These are phyloP conservation scores for Heritiera littoralis DNA, from an alignment of 345 rosid species.

Conservation along the genomic window DNA sequence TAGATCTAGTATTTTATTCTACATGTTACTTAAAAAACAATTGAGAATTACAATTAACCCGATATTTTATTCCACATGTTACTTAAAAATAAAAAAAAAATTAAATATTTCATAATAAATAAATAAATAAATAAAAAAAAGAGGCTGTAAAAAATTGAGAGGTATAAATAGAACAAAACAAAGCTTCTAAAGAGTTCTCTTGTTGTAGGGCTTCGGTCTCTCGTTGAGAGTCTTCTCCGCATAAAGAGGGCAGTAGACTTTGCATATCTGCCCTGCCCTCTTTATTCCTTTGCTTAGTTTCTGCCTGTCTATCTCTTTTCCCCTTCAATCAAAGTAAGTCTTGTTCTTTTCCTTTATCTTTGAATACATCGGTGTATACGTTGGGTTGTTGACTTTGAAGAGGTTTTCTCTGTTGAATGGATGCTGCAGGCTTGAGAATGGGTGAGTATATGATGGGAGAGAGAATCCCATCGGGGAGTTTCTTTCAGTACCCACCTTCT, in stretches of 20 bases:
- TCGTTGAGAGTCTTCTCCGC: constrained; percentile 20
- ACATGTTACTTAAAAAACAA: too few species aligned
- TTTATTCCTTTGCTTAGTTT: background rate
- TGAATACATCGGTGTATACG: background rate
- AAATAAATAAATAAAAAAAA: too few species aligned
- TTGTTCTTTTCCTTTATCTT: background rate
- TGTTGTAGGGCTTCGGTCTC: constrained; percentile 41
- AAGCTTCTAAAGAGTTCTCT: constrained; percentile 23
- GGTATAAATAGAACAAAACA: constrained; percentile 30
- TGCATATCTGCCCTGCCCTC: constrained; percentile 23
- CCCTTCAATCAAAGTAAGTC: constrained; percentile 4
- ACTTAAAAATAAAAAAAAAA: too few species aligned
- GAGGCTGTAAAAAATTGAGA: background rate
- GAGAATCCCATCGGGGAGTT: constrained; percentile 83
- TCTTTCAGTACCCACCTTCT: constrained; percentile 80
- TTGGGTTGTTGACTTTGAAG: constrained; percentile 24
- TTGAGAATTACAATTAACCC: too few species aligned
- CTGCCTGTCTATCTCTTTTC: background rate
- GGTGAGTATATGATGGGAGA: constrained; percentile 63
- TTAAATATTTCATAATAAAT: too few species aligned
- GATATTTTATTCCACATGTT: background rate
- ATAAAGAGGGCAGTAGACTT: constrained; percentile 27
- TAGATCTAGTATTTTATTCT: too few species aligned
- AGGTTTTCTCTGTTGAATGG: constrained; percentile 13
- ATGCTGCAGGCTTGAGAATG: background rate